These are phyloP conservation scores for Fusarium beomiforme DNA, from an alignment of 2,329 filamentous ascomycete species.

Conservation along the genomic window DNA sequence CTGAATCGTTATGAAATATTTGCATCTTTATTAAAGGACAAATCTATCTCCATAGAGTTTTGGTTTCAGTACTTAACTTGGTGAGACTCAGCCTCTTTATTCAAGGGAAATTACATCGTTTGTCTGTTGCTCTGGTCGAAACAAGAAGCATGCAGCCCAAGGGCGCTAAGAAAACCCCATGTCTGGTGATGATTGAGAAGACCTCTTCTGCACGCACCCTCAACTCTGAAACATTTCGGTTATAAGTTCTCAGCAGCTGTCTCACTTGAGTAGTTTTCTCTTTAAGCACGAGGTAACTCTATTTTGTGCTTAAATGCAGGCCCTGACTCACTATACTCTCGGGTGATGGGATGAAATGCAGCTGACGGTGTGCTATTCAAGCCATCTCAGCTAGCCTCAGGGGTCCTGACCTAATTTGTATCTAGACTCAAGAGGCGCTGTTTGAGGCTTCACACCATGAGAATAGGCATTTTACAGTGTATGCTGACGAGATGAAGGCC, in stretches of 20 bases:
- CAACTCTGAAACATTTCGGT: conserved; percentile 14
- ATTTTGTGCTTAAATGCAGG: not conserved
- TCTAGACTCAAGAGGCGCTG: conserved; percentile 31
- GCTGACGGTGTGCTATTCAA: conserved; percentile 30
- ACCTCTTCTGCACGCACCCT: conserved; percentile 2
- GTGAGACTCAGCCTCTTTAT: not conserved
- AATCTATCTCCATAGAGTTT: not conserved
- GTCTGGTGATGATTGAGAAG: not conserved
- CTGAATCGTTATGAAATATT: conserved; percentile 13
- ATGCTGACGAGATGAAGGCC: conserved; percentile 4
- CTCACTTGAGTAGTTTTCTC: not conserved
- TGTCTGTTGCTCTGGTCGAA: conserved; percentile 17
- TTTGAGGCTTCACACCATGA: conserved; percentile 27
- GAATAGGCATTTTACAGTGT: conserved; percentile 14
- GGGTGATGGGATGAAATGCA: conserved; percentile 7
- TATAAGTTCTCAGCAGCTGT: not conserved
- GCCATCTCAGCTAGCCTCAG: conserved; percentile 40
- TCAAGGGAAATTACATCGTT: conserved; percentile 1
- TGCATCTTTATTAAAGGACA: not conserved
- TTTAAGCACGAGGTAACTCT: not conserved
- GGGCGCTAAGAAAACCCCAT: conserved; percentile 4
- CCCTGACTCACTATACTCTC: conserved; percentile 14
- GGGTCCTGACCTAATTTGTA: conserved; percentile 32
- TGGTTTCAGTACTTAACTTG: not conserved
- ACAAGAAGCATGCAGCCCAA: not conserved